These are phyloP conservation scores for Cystofilobasidium capitatum DNA, from an alignment of 768 basidiomycete genomes.

Conservation along the genomic window DNA sequence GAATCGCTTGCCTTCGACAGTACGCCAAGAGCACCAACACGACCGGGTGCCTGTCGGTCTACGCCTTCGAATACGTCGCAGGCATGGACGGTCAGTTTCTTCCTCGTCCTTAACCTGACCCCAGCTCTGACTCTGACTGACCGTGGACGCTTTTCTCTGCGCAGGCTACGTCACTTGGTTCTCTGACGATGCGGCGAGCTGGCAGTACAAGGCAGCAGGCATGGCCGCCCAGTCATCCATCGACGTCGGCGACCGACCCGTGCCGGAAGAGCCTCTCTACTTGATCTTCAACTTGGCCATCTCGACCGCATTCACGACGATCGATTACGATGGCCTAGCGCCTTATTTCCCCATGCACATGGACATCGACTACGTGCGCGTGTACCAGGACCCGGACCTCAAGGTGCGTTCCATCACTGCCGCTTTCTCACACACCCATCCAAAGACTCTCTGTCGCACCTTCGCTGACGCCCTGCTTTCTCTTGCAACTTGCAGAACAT, in stretches of 20 bases:
- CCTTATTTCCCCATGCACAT: slow-evolving; percentile 12
- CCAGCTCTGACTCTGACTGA: too few relatives aligned
- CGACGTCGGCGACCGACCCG: not conserved
- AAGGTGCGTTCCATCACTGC: not conserved
- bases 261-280: not conserved
- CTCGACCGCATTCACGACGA: slow-evolving; percentile 64
- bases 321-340: slow-evolving; percentile 44
- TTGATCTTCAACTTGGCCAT: slow-evolving; percentile 34
- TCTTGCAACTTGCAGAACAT: slow-evolving; percentile 7
- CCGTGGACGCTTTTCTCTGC: too few relatives aligned
- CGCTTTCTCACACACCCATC: not conserved
- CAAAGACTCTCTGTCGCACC: not conserved
- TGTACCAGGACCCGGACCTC: not conserved
- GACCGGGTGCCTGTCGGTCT: slow-evolving; percentile 51
- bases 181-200: too few relatives aligned
- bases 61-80: slow-evolving; percentile 44
- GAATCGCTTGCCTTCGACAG: too few relatives aligned
- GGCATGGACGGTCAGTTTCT: too few relatives aligned
- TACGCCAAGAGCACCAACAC: too few relatives aligned
- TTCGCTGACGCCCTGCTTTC: not conserved
- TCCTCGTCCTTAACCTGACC: too few relatives aligned
- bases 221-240: not conserved
- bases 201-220: too few relatives aligned
- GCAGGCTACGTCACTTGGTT: slow-evolving; percentile 36
- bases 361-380: slow-evolving; percentile 11